Conservation (phyloP, 1,284 basidiomycete genomes). For the Flammula alnicola region DNA sequence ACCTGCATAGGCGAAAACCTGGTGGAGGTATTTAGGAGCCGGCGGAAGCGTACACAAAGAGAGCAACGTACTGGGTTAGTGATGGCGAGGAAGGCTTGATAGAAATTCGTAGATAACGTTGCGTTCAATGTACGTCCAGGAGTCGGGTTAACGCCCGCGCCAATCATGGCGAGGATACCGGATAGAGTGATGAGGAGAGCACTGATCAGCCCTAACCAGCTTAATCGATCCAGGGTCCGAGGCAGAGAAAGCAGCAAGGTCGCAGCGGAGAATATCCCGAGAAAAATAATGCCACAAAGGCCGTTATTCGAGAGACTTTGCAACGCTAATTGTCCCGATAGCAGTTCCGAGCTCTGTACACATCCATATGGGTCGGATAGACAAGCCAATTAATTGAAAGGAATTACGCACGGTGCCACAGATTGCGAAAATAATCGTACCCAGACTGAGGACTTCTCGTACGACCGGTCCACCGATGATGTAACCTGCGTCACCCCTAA, state of each 20-base stretch:
- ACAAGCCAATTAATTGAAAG: not conserved
- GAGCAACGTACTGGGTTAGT: constrained; percentile 10
- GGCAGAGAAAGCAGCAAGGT: constrained; percentile 10
- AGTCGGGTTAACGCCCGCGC: constrained; percentile 7
- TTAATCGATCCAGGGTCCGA: constrained; percentile 10
- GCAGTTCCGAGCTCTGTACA: constrained; percentile 12
- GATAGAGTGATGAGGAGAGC: constrained; percentile 3
- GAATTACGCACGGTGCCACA: constrained; percentile 9
- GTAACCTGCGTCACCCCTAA: constrained; percentile 14
- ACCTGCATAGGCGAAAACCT: constrained; percentile 16
- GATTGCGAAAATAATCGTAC: constrained; percentile 12
- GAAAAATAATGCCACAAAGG: constrained; percentile 9
- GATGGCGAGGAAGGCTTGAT: constrained; percentile 11
- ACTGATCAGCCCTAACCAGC: constrained; percentile 10
- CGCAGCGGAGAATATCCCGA: constrained; percentile 12
- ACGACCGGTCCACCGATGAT: constrained; percentile 10
- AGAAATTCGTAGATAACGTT: constrained; percentile 8
- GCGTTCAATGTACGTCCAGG: constrained; percentile 7
- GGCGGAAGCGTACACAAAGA: not conserved
- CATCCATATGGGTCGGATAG: no score
- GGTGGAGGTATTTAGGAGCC: not conserved
- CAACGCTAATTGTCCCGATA: constrained; percentile 12
- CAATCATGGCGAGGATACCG: constrained; percentile 14
- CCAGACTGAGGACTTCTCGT: constrained; percentile 6
- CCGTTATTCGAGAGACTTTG: constrained; percentile 11